phyloP scores from a whole-genome alignment of 176 grass and related monocot species.

The Guadua angustifolia region DNA sequence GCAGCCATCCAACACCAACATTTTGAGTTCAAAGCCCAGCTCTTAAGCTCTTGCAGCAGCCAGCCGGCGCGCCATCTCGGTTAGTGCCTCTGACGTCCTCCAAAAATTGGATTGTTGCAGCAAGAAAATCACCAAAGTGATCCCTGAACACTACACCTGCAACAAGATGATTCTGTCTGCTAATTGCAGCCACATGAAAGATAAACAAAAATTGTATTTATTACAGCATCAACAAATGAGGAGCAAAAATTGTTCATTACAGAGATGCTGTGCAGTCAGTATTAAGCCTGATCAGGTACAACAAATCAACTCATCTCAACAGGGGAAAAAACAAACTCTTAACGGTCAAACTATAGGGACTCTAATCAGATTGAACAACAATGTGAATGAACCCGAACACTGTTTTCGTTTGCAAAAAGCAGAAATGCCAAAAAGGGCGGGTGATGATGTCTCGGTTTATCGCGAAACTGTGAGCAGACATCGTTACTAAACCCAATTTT shows the following conservation, averaged over 20 bases:
- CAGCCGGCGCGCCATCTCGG: background rate
- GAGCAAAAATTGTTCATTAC: conserved; percentile 14
- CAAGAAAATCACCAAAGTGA: background rate
- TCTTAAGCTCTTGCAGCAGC: background rate
- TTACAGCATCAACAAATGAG: background rate
- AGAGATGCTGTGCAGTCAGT: background rate
- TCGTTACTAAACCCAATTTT: conserved; percentile 13
- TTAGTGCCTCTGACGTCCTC: background rate
- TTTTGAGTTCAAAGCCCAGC: background rate
- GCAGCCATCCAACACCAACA: background rate
- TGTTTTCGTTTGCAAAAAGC: background rate
- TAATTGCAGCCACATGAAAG: background rate
- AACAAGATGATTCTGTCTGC: background rate
- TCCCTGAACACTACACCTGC: background rate
- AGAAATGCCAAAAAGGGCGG: conserved; percentile 10
- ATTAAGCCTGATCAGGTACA: background rate
- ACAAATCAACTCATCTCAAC: background rate
- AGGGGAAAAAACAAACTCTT: background rate
- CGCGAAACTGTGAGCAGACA: conserved; percentile 27
- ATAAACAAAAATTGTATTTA: background rate
- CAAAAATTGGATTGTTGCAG: background rate
- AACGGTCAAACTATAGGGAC: background rate
- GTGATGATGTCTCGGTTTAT: background rate
- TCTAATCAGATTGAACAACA: background rate
- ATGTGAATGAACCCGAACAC: background rate